Base-by-base conservation (phyloP, 805 yeast species). In the Ogataea saltuana region DNA sequence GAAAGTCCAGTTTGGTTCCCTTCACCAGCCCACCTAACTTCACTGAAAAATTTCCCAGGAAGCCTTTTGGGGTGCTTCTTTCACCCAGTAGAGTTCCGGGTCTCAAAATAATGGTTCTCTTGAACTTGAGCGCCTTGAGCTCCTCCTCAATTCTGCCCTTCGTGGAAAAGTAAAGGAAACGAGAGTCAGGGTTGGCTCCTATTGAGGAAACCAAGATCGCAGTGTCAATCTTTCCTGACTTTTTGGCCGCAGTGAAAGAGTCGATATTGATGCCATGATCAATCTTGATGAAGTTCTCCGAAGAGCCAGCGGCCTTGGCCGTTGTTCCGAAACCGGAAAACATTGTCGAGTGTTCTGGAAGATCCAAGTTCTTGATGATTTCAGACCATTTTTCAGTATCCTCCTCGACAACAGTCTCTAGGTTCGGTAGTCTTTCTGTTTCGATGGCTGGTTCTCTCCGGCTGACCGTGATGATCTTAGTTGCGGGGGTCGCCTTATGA, bases 71-170 rank as follows among this genome's bases (percentile, higher is more conserved):
- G 6, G 48, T 46, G 13, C 67, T 71, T 55, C 95, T 70, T 21
- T 76, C 74, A 4, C 96, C 96, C 5, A 86, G 54, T 27, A 88
- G 66, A 1, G 70, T 61, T 11, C 96, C 96, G 0, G 97, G 97
- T 56, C 87, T 74, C 43, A 89, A 62, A 48, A 89, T 83, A 39
- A 88, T 75, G 1, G 89, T 80, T 41, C 79, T 71, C n/a, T 81
- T 82, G 62, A 88, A 89, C 20, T 71, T 74, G 44, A 88, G 68
- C 0, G 68, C 80, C 33, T 71, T 64, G 8, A 89, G 67, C 35
- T 79, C 88, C 33, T 80, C 75, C 59, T 89, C 97, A 37, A 85
- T 69, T 39, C 81, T 76, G 21, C 95, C 96, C 60, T 89, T 89
- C 63, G 84, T 72, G 52, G 72, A 72, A 33, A 77, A 40, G 55